Conservation (phyloP, 768 basidiomycete species). For the Chalciporus piperatus region DNA sequence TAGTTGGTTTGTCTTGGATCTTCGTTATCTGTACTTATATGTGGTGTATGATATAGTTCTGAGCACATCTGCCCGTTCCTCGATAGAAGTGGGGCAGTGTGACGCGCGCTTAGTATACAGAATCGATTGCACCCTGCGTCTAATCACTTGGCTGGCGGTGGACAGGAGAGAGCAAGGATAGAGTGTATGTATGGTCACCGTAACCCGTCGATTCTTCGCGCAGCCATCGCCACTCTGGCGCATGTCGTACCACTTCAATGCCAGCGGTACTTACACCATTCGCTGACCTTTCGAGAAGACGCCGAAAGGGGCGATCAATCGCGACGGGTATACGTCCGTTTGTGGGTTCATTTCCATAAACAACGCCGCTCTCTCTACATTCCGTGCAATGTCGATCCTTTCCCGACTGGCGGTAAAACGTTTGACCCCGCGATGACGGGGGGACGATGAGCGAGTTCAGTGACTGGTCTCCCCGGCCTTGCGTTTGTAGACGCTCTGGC, state of each 20-base stretch:
- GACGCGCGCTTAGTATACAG: background rate
- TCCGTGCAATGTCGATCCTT: conserved; percentile 22
- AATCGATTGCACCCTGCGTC: too few species aligned
- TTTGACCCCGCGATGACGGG: background rate
- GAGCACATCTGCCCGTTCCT: conserved; percentile 3
- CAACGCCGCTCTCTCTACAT: conserved; percentile 31
- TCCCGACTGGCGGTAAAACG: conserved; percentile 14
- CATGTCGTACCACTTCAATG: too few species aligned
- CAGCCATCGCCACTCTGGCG: too few species aligned
- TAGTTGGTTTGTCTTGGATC: conserved; percentile 12
- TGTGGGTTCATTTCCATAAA: conserved; percentile 30
- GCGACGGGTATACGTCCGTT: too few species aligned
- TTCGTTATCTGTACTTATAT: conserved; percentile 31
- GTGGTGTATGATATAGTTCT: conserved; percentile 23
- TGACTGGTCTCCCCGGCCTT: too few species aligned
- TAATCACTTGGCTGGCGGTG: too few species aligned
- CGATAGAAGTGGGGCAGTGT: background rate
- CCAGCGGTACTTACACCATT: too few species aligned
- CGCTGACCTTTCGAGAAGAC: conserved; percentile 45
- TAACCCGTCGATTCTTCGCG: too few species aligned
- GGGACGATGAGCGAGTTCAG: too few species aligned
- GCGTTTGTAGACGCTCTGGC: too few species aligned
- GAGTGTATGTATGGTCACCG: too few species aligned
- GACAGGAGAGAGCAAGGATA: too few species aligned
- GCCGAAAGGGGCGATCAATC: conserved; percentile 26